Evolutionary conservation across 1,139 yeast genomes (phyloP), one percentile per base, ranked within the genome.

Genomic region (Suhomyces bolitotheri): DNA sequence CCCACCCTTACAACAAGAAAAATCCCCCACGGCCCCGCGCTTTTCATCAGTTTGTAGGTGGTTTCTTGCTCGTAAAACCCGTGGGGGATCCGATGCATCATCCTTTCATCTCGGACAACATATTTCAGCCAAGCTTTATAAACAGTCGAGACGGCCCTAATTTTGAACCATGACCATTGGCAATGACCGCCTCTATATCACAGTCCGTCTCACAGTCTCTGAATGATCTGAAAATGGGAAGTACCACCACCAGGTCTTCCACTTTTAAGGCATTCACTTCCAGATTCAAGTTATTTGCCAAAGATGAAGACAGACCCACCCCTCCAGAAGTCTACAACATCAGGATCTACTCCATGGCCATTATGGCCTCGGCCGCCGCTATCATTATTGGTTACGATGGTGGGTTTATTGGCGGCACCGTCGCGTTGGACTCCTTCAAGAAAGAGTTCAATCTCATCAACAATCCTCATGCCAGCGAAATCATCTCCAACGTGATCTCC

Each of bases 331-430:
- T 66, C 4, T 68, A 68, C 47, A 67, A 67, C 47, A 52, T 50
- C 46, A 45, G 66, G 34, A 48, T 65, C 15, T 66, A 65, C 39
- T 45, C 53, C 24, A 64, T 71, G 8, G 72, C 72, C 3, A 44
- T 66, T 17, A 58, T 64, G 53, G 71, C 73, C 1, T 62, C 71
- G 4, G 64, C 68, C 36, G 67, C 65, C 9, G 66, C 70, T 31
- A 57, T 61, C 29, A 58, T 64, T 34, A 61, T 61, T 41, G 74
- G 74, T 12, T 67, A 68, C 43, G 74, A 68, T 36, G 66, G 71
- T 13, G 73, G 71, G 6, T 66, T 65, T 36, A 66, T 68, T 34
- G 73, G 73, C 6, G 73, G 73, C 5, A 61, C 71, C 2, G 66
- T 66, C 26, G 64, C 71, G 0, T 50, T 68, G 16, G 54, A 51